Percentiles rank a stretch among this genome's conserved stretches.
Evolutionary conservation across 1,284 basidiomycete genomes (phyloP).

Genomic region (Ustilago bromivora): DNA sequence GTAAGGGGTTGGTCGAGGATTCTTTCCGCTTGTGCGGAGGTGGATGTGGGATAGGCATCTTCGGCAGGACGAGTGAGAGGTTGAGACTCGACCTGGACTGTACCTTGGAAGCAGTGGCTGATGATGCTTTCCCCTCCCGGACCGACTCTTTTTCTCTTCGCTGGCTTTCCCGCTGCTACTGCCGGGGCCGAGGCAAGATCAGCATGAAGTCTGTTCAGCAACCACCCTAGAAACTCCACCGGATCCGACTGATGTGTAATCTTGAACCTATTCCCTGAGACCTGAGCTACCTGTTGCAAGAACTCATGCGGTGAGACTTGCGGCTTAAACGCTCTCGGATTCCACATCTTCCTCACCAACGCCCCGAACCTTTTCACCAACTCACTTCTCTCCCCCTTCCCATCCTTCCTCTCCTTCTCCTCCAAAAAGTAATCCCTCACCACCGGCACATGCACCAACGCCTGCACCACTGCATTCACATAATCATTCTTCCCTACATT

Average conservation of each 20-base stretch:
- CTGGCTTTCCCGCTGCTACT: constrained; percentile 74
- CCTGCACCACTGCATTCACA: constrained; percentile 95
- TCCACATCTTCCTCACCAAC: constrained; percentile 93
- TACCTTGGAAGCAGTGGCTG: constrained; percentile 92
- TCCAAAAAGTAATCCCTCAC: constrained; percentile 80
- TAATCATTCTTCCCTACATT: constrained; percentile 97
- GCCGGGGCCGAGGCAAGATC: constrained; percentile 74
- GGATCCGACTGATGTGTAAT: constrained; percentile 95
- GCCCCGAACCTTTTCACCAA: constrained; percentile 82
- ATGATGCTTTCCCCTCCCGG: constrained; percentile 74
- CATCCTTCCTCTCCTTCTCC: constrained; percentile 7
- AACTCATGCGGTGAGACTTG: constrained; percentile 99
- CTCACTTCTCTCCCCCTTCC: constrained; percentile 73
- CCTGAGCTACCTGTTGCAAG: constrained; percentile 91
- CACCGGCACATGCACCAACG: constrained; percentile 88
- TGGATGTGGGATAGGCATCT: not conserved
- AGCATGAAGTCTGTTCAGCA: constrained; percentile 90
- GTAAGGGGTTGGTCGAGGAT: constrained; percentile 4
- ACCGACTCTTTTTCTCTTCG: constrained; percentile 40
- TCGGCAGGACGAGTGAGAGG: constrained; percentile 16
- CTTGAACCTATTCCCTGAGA: constrained; percentile 87
- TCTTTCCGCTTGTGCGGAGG: constrained; percentile 12
- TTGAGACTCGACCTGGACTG: constrained; percentile 91
- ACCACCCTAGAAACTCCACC: constrained; percentile 94
- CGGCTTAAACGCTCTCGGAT: constrained; percentile 80